Percentiles rank a stretch among this genome's conserved stretches.
Evolutionary conservation across 768 basidiomycete genomes (phyloP).

Genomic region (Dendrothele bispora): DNA sequence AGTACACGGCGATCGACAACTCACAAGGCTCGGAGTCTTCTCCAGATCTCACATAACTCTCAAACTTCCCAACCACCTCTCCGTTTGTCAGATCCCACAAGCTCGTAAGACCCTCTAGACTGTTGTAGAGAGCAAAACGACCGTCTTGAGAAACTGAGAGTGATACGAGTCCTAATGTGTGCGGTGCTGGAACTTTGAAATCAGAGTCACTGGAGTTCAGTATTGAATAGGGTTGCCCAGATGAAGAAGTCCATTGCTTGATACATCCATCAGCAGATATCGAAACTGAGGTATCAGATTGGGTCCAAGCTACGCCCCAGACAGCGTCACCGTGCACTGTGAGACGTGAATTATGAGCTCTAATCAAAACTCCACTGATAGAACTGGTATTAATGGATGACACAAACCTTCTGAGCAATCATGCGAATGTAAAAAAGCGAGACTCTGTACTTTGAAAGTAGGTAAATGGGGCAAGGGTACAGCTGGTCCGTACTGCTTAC

Average conservation of each 20-base stretch:
- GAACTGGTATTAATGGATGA: not conserved
- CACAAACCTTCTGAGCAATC: slow-evolving; percentile 76
- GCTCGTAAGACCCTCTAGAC: slow-evolving; percentile 79
- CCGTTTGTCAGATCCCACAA: slow-evolving; percentile 73
- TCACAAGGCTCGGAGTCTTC: slow-evolving; percentile 69
- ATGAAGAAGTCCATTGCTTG: slow-evolving; percentile 68
- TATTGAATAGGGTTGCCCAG: slow-evolving; percentile 61
- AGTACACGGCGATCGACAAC: slow-evolving; percentile 22
- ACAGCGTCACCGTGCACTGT: slow-evolving; percentile 78
- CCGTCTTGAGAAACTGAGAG: slow-evolving; percentile 73
- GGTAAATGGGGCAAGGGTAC: not conserved
- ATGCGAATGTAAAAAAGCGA: slow-evolving; percentile 71
- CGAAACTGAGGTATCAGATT: slow-evolving; percentile 62
- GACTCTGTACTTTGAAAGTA: slow-evolving; percentile 43
- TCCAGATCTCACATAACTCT: slow-evolving; percentile 64
- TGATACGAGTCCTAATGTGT: slow-evolving; percentile 84
- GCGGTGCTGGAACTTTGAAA: slow-evolving; percentile 47
- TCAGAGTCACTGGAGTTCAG: slow-evolving; percentile 11
- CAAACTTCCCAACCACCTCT: slow-evolving; percentile 59
- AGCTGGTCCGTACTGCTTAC: not conserved
- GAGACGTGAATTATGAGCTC: slow-evolving; percentile 30
- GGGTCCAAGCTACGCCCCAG: slow-evolving; percentile 78
- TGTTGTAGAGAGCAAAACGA: slow-evolving; percentile 69
- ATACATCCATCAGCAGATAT: slow-evolving; percentile 78
- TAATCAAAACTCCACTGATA: slow-evolving; percentile 9